These are phyloP conservation scores for Neobulgaria alba DNA, from an alignment of 2,329 filamentous ascomycete species.

Conservation along the genomic window DNA sequence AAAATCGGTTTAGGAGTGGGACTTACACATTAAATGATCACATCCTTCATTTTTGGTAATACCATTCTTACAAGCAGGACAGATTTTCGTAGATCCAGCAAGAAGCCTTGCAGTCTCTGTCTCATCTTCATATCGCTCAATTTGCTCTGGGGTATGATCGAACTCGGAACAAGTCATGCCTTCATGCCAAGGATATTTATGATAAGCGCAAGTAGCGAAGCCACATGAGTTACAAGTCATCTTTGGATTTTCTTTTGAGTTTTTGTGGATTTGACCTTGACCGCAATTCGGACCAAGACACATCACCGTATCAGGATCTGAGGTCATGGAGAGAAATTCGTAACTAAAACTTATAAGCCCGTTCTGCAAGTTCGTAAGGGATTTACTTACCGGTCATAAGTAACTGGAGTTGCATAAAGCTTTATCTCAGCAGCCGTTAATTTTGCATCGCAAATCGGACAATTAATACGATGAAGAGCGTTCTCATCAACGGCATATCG, in stretches of 20 bases:
- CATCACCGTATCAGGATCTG: constrained; percentile 8
- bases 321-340: constrained; percentile 10
- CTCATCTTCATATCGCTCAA: constrained; percentile 20
- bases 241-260: constrained; percentile 7
- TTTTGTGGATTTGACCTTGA: constrained; percentile 12
- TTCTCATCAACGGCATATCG: background rate
- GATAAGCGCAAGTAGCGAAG: constrained; percentile 16
- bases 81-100: constrained; percentile 14
- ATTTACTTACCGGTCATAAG: too few relatives aligned
- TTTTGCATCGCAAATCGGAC: too few relatives aligned
- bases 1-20: background rate
- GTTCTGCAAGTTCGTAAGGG: background rate
- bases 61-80: constrained; percentile 16
- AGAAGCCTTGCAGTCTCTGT: constrained; percentile 20
- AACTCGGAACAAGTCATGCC: constrained; percentile 19
- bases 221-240: constrained; percentile 18
- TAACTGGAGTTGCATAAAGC: too few relatives aligned
- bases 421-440: too few relatives aligned
- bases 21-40: constrained; percentile 21
- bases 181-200: constrained; percentile 21
- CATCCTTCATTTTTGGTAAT: constrained; percentile 16
- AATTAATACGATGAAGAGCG: background rate
- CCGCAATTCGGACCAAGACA: constrained; percentile 17
- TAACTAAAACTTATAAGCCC: constrained; percentile 6
- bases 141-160: constrained; percentile 14